These are phyloP conservation scores for Collybia sp. DNA, from an alignment of 768 basidiomycete genomes.

Conservation along the genomic window DNA sequence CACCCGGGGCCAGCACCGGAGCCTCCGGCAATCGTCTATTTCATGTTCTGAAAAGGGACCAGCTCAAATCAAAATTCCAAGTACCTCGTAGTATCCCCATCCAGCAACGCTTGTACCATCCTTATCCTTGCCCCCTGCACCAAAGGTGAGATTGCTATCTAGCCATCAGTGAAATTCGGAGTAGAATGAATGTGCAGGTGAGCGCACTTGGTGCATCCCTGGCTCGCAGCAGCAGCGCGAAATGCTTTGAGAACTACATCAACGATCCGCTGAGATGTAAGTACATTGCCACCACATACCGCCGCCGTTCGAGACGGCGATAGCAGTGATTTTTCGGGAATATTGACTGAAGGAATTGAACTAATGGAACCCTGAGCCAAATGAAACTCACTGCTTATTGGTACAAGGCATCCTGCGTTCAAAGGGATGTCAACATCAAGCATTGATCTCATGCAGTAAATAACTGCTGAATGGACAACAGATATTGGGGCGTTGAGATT, in stretches of 20 bases:
- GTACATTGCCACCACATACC: conserved; percentile 90
- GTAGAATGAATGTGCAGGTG: neutral
- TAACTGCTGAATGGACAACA: conserved; percentile 83
- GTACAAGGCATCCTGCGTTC: conserved; percentile 91
- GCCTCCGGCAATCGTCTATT: conserved; percentile 88
- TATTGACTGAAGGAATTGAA: conserved; percentile 48
- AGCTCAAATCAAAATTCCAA: conserved; percentile 4
- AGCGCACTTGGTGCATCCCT: conserved; percentile 87
- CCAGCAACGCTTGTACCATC: conserved; percentile 72
- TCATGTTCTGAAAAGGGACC: conserved; percentile 5
- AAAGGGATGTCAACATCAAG: conserved; percentile 84
- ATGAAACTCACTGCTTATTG: conserved; percentile 58
- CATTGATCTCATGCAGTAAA: conserved; percentile 89
- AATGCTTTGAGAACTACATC: conserved; percentile 94
- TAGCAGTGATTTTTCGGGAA: conserved; percentile 76
- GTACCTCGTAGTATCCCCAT: conserved; percentile 88
- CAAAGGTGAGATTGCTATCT: conserved; percentile 81
- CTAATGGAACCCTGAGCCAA: neutral
- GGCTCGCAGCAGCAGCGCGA: conserved; percentile 86
- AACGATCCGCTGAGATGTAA: conserved; percentile 90
- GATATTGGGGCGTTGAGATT: conserved; percentile 84
- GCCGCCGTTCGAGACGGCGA: conserved; percentile 84
- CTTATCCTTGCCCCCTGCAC: conserved; percentile 80
- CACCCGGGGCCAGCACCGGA: conserved; percentile 86
- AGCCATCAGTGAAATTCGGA: conserved; percentile 5